Conservation (phyloP, 2,329 filamentous ascomycete species). For the Claviceps monticola region DNA sequence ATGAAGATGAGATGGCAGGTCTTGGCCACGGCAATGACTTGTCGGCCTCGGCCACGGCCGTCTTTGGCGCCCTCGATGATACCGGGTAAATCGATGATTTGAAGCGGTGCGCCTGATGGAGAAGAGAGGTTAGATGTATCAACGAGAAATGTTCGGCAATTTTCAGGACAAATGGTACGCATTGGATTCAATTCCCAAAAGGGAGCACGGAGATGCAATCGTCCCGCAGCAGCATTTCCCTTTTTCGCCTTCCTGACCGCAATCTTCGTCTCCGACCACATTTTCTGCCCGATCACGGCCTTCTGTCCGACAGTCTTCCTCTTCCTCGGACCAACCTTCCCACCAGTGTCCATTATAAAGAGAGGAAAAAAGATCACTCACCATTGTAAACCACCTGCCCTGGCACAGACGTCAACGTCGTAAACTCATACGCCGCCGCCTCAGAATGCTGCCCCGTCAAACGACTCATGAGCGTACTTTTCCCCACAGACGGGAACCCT, state of each 20-base stretch:
- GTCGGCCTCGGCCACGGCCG: conserved; percentile 89
- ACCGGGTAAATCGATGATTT: conserved; percentile 96
- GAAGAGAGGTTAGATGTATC: neutral
- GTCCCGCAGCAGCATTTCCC: too few species aligned
- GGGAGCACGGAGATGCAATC: too few species aligned
- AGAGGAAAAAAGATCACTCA: conserved; percentile 15
- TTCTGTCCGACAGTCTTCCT: neutral
- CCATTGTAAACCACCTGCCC: conserved; percentile 93
- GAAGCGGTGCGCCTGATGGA: conserved; percentile 63
- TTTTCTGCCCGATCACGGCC: too few species aligned
- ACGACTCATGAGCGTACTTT: conserved; percentile 92
- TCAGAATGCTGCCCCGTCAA: conserved; percentile 96
- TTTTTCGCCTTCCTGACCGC: too few species aligned
- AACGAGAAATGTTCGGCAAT: too few species aligned
- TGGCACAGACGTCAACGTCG: conserved; percentile 90
- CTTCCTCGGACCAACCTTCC: neutral
- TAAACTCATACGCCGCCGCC: conserved; percentile 96
- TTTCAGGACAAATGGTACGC: too few species aligned
- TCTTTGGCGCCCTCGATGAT: conserved; percentile 99
- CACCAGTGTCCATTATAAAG: neutral
- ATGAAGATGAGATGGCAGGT: conserved; percentile 99
- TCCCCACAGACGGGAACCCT: conserved; percentile 94
- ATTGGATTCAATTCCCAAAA: too few species aligned
- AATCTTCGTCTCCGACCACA: too few species aligned
- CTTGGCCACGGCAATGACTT: conserved; percentile 98